Conservation (phyloP, 306 rosid species). For the Styphnolobium japonicum region DNA sequence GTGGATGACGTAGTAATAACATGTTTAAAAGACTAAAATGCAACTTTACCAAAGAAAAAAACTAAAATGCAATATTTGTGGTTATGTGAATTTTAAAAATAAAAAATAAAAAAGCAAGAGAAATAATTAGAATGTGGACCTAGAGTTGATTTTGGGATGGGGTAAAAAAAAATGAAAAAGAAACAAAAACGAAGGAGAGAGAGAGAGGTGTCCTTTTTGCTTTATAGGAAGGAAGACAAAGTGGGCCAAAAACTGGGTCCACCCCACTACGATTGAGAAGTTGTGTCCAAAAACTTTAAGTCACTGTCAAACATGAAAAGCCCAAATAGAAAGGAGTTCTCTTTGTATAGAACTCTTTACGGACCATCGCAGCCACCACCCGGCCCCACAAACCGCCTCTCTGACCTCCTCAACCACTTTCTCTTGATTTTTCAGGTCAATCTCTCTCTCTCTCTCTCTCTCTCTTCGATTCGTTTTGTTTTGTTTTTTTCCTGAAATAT, state of each 20-base stretch:
- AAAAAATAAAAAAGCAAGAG: neutral
- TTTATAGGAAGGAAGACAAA: slow-evolving; percentile 35
- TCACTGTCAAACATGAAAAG: slow-evolving; percentile 44
- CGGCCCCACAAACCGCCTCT: slow-evolving; percentile 38
- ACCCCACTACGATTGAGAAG: slow-evolving; percentile 26
- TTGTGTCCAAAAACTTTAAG: slow-evolving; percentile 57
- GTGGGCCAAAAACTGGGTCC: slow-evolving; percentile 44
- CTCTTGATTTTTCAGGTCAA: neutral
- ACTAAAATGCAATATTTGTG: neutral
- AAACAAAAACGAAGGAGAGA: neutral
- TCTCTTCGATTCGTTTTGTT: too few relatives aligned
- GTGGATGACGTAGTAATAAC: slow-evolving; percentile 26
- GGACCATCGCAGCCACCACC: slow-evolving; percentile 25
- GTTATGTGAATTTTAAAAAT: neutral
- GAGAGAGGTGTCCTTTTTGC: slow-evolving; percentile 36
- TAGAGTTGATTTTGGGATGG: slow-evolving; percentile 27
- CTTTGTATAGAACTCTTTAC: slow-evolving; percentile 38
- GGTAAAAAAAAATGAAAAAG: too few relatives aligned
- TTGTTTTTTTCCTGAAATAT: too few relatives aligned
- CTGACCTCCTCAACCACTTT: slow-evolving; percentile 4
- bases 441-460: too few relatives aligned
- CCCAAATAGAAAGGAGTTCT: slow-evolving; percentile 42
- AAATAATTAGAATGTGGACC: slow-evolving; percentile 56
- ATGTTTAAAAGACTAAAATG: neutral
- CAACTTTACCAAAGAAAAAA: too few relatives aligned